Conservation (phyloP, 2,329 filamentous ascomycete genomes). For the Aspergillus tamarii region DNA sequence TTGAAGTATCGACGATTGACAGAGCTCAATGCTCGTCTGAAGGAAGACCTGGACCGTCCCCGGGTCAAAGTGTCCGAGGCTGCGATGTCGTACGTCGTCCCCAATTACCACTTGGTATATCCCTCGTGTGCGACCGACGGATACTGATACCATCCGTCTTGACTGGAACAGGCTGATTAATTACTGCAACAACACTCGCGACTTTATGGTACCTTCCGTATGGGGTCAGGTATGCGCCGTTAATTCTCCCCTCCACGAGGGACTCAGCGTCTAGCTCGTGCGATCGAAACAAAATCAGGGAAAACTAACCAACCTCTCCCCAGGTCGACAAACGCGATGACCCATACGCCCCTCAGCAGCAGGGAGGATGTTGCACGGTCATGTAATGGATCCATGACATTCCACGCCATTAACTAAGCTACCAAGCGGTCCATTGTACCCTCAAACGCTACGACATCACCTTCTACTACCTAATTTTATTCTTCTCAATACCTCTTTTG, state of each 20-base stretch:
- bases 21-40: constrained; percentile 92
- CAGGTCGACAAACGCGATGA: constrained; percentile 92
- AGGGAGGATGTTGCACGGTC: constrained; percentile 87
- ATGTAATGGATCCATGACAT: constrained; percentile 66
- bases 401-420: constrained; percentile 20
- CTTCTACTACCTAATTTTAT: constrained; percentile 22
- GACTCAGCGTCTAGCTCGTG: not conserved
- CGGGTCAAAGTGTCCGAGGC: constrained; percentile 95
- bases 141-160: constrained; percentile 8
- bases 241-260: not conserved
- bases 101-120: constrained; percentile 4
- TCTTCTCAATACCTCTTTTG: constrained; percentile 18
- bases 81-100: constrained; percentile 70
- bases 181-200: constrained; percentile 96
- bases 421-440: constrained; percentile 25
- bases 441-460: constrained; percentile 25
- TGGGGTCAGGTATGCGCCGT: constrained; percentile 72
- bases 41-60: constrained; percentile 93
- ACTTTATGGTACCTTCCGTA: constrained; percentile 98
- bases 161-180: constrained; percentile 75
- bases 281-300: not conserved
- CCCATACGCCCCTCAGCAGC: constrained; percentile 96
- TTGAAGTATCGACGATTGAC: constrained; percentile 94
- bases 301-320: constrained; percentile 11
- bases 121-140: constrained; percentile 8